phyloP scores from a whole-genome alignment of 768 basidiomycete species.

The Inosperma sp. region DNA sequence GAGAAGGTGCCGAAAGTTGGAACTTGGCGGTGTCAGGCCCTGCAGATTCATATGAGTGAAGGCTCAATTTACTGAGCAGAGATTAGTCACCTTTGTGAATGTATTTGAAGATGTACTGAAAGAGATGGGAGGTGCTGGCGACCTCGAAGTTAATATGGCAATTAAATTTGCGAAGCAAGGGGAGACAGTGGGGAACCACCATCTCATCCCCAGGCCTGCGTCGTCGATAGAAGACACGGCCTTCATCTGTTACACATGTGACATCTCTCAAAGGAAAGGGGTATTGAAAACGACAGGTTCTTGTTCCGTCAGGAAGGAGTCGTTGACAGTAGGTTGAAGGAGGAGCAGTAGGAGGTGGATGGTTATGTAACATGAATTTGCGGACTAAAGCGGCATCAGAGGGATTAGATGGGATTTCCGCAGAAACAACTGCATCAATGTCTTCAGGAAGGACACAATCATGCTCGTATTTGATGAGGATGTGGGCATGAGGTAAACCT shows the following conservation, averaged over 20 bases:
- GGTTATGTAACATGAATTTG: conserved; percentile 34
- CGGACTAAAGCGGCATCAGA: conserved; percentile 23
- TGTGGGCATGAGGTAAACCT: conserved; percentile 39
- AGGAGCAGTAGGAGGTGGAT: conserved; percentile 15
- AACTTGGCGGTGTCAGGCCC: conserved; percentile 14
- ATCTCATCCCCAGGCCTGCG: conserved; percentile 19
- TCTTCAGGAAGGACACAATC: conserved; percentile 21
- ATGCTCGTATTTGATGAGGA: conserved; percentile 29
- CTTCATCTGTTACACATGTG: conserved; percentile 26
- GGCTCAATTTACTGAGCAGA: not conserved
- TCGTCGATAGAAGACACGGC: conserved; percentile 27
- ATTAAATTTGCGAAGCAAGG: conserved; percentile 22
- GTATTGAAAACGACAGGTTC: conserved; percentile 24
- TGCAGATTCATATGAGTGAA: not conserved
- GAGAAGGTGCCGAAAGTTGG: not conserved
- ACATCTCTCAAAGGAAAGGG: conserved; percentile 11
- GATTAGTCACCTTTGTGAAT: conserved; percentile 32
- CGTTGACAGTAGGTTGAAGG: conserved; percentile 28
- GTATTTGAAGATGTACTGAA: conserved; percentile 40
- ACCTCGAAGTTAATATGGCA: conserved; percentile 38
- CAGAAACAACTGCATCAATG: conserved; percentile 32
- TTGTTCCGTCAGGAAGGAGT: conserved; percentile 9
- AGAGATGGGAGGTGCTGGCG: conserved; percentile 26
- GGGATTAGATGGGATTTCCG: conserved; percentile 29
- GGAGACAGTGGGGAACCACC: conserved; percentile 28